A percentile compares a stretch with the other conserved stretches of the same genome.
These are phyloP conservation scores for Brassica hybrid DNA, from an alignment of 441 rosid species.

Conservation along the genomic window DNA sequence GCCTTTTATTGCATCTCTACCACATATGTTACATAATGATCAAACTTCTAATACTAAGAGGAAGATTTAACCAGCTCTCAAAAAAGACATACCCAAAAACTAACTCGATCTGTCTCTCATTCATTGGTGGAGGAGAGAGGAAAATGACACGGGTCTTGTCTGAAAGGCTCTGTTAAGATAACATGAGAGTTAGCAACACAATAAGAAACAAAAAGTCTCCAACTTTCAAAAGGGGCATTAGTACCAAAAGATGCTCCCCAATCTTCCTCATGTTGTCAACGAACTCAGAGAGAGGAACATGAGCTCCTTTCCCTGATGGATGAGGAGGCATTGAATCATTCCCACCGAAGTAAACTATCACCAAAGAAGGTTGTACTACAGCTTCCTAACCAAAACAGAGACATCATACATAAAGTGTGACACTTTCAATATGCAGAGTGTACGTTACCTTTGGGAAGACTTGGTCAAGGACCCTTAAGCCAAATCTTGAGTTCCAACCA, in stretches of 20 bases:
- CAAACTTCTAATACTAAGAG: constrained; percentile 10
- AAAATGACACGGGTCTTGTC: constrained; percentile 57
- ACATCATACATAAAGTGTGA: constrained; percentile 10
- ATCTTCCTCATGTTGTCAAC: constrained; percentile 73
- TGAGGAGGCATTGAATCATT: constrained; percentile 71
- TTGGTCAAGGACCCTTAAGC: constrained; percentile 57
- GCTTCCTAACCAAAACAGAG: constrained; percentile 42
- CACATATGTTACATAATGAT: constrained; percentile 26
- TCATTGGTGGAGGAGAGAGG: constrained; percentile 73
- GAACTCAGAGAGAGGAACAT: constrained; percentile 74
- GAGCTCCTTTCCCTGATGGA: constrained; percentile 63
- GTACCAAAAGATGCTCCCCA: constrained; percentile 70
- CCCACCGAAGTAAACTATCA: constrained; percentile 87
- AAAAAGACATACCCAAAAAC: constrained; percentile 41
- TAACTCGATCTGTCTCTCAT: constrained; percentile 50
- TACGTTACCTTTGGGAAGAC: constrained; percentile 78
- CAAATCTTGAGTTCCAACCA: constrained; percentile 89
- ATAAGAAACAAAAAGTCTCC: neutral
- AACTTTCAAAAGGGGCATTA: neutral
- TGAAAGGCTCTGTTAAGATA: constrained; percentile 69
- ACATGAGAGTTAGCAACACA: no score
- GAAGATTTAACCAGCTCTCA: neutral
- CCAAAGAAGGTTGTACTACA: constrained; percentile 67
- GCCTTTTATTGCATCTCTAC: constrained; percentile 19
- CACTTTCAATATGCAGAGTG: neutral